phyloP scores from a whole-genome alignment of 2,329 filamentous ascomycete species.

The Aspergillus fijiensis region DNA sequence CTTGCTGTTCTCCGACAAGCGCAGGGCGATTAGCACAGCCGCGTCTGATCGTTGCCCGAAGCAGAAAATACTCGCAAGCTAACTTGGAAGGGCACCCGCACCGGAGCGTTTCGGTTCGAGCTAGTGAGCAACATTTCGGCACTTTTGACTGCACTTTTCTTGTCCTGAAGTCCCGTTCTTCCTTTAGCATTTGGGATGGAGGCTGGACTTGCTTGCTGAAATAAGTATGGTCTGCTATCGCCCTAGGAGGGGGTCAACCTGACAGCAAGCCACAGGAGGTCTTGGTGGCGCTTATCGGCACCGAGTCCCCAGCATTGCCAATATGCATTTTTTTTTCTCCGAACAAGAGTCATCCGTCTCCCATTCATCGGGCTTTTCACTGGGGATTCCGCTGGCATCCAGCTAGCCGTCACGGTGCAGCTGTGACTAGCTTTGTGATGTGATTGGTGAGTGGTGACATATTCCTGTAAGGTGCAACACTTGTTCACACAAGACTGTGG shows the following conservation, averaged over 20 bases:
- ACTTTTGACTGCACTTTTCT: conserved; percentile 14
- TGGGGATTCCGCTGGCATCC: background rate
- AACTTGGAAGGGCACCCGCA: conserved; percentile 14
- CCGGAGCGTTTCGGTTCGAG: conserved; percentile 16
- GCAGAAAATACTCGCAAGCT: conserved; percentile 20
- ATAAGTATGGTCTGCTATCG: conserved; percentile 7
- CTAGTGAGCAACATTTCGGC: conserved; percentile 13
- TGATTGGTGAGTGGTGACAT: background rate
- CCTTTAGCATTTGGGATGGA: conserved; percentile 7
- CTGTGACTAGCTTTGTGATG: conserved; percentile 3
- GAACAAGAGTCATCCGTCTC: background rate
- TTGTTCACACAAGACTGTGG: background rate
- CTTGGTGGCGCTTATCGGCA: conserved; percentile 1
- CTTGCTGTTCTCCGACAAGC: conserved; percentile 16
- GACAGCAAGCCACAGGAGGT: background rate
- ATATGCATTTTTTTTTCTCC: background rate
- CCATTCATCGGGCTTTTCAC: conserved; percentile 3
- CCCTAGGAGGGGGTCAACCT: background rate
- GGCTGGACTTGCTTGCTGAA: background rate
- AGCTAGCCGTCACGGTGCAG: conserved; percentile 3
- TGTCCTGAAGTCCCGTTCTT: conserved; percentile 3
- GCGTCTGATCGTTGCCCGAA: conserved; percentile 25
- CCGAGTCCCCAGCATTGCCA: background rate
- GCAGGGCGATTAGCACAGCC: conserved; percentile 17
- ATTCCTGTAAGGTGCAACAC: background rate